Evolutionary conservation across 805 yeast genomes (phyloP).

Genomic region (Ogataea nitratoaversa): DNA sequence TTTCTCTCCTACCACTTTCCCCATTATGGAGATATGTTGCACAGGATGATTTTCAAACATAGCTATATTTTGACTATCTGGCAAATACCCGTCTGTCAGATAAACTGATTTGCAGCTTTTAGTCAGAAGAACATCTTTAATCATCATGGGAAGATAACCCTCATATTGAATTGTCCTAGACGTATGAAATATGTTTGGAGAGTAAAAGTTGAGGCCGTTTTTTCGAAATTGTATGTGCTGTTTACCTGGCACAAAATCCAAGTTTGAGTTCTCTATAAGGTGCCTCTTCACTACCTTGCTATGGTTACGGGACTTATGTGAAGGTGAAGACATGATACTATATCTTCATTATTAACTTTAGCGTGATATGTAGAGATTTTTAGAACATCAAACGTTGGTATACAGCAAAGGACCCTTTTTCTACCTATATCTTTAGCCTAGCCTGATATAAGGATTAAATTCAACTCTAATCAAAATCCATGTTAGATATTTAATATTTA

Average conservation of each 20-base stretch:
- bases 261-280: conserved; percentile 3
- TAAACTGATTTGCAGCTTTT: conserved; percentile 23
- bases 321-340: not conserved
- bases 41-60: conserved; percentile 43
- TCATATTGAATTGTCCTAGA: conserved; percentile 26
- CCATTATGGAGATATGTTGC: conserved; percentile 31
- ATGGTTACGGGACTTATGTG: not conserved
- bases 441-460: too few relatives aligned
- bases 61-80: conserved; percentile 17
- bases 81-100: conserved; percentile 20
- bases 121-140: conserved; percentile 26
- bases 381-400: too few relatives aligned
- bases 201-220: conserved; percentile 29
- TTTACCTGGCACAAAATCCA: conserved; percentile 18
- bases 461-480: too few relatives aligned
- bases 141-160: conserved; percentile 28
- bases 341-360: too few relatives aligned
- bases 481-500: too few relatives aligned
- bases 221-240: conserved; percentile 23
- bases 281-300: not conserved
- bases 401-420: too few relatives aligned
- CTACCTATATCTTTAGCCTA: too few relatives aligned
- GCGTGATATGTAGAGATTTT: too few relatives aligned
- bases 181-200: conserved; percentile 32
- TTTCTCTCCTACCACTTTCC: conserved; percentile 33